Base-by-base conservation (phyloP, 306 rosid species). In the Vicia faba region DNA sequence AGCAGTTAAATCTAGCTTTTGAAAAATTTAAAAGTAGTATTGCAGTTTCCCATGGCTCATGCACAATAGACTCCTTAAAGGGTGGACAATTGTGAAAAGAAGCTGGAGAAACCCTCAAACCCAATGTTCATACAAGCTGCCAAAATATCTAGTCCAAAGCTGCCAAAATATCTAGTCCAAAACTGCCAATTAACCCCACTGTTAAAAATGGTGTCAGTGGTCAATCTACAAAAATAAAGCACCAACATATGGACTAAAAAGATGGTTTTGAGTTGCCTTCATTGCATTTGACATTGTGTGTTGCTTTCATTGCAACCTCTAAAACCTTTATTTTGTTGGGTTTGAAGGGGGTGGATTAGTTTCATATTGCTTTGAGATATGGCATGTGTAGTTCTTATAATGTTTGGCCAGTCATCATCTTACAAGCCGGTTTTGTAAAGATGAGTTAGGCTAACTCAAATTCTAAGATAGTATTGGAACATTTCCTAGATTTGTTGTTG, bases 71-170 rank as follows among this genome's bases (percentile, higher is more conserved):
- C 13, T 46, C 66, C 19, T 23, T 28, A 11, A 59, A 45, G 18
- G 58, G 28, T 70, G 36, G 46, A 70, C 63, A 58, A n/a, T 46
- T 45, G 20, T 70, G 39, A 31, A 58, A 46, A 59, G 48, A 45
- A 14, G 18, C 29, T 64, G 64, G 39, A 40, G 28, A 49, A 49
- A 8, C 28, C 55, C 55, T 49, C 26, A 63, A 50, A 39, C 25
- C 56, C 51, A 19, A 33, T 20, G 39, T 49, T 68, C n/a, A 61
- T 18, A 13, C 13, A 44, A 26, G 35, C 26, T 64, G 56, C 67
- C 18, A 20, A 61, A 38, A 39, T 40, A 61, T 36, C 33, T 23
- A 51, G 7, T 35, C 38, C 4, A 25, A 25, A 25, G 28, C 28
- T 3, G 28, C 28, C 28, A 25, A 25, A 25, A 25, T 25, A 41